Base-by-base conservation (phyloP, 257 asterid species). In the Echites panduratus region DNA sequence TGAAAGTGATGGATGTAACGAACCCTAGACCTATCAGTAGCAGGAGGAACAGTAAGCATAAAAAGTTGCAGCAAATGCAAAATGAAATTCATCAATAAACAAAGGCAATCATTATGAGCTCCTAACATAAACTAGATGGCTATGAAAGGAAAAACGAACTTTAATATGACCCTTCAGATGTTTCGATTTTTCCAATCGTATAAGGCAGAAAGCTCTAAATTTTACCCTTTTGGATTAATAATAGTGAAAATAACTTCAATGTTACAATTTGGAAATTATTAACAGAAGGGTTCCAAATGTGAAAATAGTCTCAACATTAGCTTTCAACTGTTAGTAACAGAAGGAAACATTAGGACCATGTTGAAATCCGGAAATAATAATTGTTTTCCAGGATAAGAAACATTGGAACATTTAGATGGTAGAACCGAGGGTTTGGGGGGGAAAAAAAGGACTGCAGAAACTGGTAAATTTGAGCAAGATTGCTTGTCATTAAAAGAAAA, bases 1-100 rank as follows among this genome's bases (percentile, higher is more conserved):
- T 87, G 73, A 89, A 89, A 59, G 92, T 84, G 70, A 89, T 81
- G 70, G 96, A 89, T 45, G 96, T 89, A 45, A 89, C 77, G 63
- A 89, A 89, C 78, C 96, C 96, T 62, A 89, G 89, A 79, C 96
- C 96, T 89, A 70, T 75, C 75, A 74, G 56, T 72, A 76, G 64
- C 66, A 71, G 66, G 16, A 65, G 43, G 40, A 47, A 59, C 49
- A 53, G 47, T 12, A 14, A 56, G 35, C 19, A 24, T 57, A 57
- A 71, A 56, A 7, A n/a, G 14, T 14, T n/a, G 56, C 22, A 54
- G 35, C 22, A 12, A 38, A 9, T 73, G 59, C 2, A 53, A 5
- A 19, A n/a, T 24, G 75, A 26, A 80, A 27, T 61, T 57, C 26
- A n/a, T 53, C 35, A 35, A 43, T 38, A n/a, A 11, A 45, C 41